Base-by-base conservation (phyloP, 2,329 filamentous ascomycete species). In the Acephala macrosclerotiorum region DNA sequence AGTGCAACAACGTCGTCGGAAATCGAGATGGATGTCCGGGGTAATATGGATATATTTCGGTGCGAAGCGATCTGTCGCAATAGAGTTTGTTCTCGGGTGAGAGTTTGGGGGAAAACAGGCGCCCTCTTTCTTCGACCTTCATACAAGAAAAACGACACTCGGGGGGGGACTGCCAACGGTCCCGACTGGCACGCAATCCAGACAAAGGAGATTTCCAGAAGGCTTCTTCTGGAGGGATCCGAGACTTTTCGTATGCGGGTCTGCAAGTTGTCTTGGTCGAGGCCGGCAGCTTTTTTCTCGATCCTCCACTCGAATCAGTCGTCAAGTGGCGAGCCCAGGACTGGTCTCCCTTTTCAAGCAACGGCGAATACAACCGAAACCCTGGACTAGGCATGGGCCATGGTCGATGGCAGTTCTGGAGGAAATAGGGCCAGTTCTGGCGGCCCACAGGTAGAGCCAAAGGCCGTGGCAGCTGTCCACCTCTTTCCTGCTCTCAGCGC, bases 181-280 rank as follows among this genome's bases (percentile, higher is more conserved):
- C 45, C 45, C 22, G 42, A 36, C n/a, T 25, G 60, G 55, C 36
- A 35, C 40, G 11, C 25, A 35, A 58, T 61, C 57, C 22, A 40
- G 42, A 60, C 55, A 60, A 64, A 66, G 63, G 62, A 45, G 47
- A 40, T 25, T 56, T 63, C 56, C 25, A 56, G 47, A 64, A 61
- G 56, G 66, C 61, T 63, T 68, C 60, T 58, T 33, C 47, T 63
- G 51, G 55, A 58, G 29, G 53, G 38, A 53, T 56, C 47, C 62
- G 63, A 68, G 66, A 66, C 63, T 64, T 47, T 60, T 22, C 38
- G 47, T 61, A 58, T 61, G 58, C 63, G 55, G n/a, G 63, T 47
- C 45, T 49, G 45, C 22, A 22, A 14, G 29, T 35, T 56, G 57
- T 58, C 29, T 51, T 53, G 61, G 36, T 55, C 40, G 11, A 3